phyloP scores from a whole-genome alignment of 805 yeast genomes.

The Tetrapisispora fleetii region DNA sequence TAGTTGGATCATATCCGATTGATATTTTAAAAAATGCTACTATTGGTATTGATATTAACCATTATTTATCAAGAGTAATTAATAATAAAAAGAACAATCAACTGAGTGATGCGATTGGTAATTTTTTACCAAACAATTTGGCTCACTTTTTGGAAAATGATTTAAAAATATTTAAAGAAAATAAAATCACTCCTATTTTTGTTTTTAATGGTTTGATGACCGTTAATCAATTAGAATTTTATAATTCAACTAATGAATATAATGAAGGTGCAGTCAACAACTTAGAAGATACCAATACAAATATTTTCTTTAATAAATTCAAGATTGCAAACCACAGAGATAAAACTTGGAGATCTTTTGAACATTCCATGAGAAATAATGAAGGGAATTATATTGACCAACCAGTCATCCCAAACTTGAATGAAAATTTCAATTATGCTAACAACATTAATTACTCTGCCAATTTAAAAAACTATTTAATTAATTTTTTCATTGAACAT shows the following conservation, averaged over 20 bases:
- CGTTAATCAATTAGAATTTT: slow-evolving; percentile 26
- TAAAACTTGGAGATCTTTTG: slow-evolving; percentile 7
- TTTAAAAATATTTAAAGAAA: slow-evolving; percentile 47
- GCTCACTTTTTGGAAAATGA: slow-evolving; percentile 50
- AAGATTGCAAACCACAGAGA: slow-evolving; percentile 14
- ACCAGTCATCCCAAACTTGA: slow-evolving; percentile 23
- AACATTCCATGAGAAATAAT: slow-evolving; percentile 21
- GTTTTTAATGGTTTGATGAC: slow-evolving; percentile 61
- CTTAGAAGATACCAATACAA: background rate
- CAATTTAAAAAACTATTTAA: slow-evolving; percentile 45
- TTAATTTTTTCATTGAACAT: slow-evolving; percentile 45
- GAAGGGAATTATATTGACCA: slow-evolving; percentile 25
- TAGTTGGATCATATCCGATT: slow-evolving; percentile 51
- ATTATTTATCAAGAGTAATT: slow-evolving; percentile 57
- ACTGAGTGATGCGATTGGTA: slow-evolving; percentile 68
- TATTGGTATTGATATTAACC: slow-evolving; percentile 77
- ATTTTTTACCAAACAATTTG: slow-evolving; percentile 54
- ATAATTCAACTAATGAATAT: slow-evolving; percentile 6
- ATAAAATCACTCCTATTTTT: slow-evolving; percentile 66
- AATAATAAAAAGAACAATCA: slow-evolving; percentile 52
- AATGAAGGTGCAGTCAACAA: background rate
- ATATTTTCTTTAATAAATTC: background rate
- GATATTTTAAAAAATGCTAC: slow-evolving; percentile 56
- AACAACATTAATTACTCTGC: slow-evolving; percentile 39
- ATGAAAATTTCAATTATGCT: slow-evolving; percentile 44